These are phyloP conservation scores for Santalum album DNA, from an alignment of 164 flowering plant genomes.

Conservation along the genomic window DNA sequence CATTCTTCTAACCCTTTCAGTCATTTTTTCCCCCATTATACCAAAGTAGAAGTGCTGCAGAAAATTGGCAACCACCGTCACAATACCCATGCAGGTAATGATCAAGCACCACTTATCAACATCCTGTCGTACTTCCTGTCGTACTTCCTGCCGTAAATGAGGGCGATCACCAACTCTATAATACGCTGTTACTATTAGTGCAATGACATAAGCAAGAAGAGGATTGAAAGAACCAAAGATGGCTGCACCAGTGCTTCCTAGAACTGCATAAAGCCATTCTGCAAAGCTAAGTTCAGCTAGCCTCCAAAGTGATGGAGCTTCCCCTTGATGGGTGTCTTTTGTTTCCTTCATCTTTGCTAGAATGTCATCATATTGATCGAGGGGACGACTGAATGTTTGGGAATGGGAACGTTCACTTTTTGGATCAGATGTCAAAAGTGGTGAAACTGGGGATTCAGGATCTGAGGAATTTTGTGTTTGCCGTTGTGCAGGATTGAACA, in stretches of 20 bases:
- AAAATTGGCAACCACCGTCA: slow-evolving; percentile 90
- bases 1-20: slow-evolving; percentile 95
- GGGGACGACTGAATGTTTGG: slow-evolving; percentile 86
- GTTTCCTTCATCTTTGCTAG: slow-evolving; percentile 29
- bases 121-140: slow-evolving; percentile 32
- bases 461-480: slow-evolving; percentile 67
- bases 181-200: slow-evolving; percentile 62
- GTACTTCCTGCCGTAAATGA: slow-evolving; percentile 21
- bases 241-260: slow-evolving; percentile 94
- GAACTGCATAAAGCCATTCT: slow-evolving; percentile 95
- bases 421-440: slow-evolving; percentile 91
- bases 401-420: slow-evolving; percentile 95
- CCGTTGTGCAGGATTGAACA: slow-evolving; percentile 47
- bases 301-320: slow-evolving; percentile 85
- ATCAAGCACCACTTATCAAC: slow-evolving; percentile 90
- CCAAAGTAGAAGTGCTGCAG: slow-evolving; percentile 98
- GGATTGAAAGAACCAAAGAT: slow-evolving; percentile 97
- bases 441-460: slow-evolving; percentile 97
- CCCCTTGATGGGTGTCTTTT: slow-evolving; percentile 32
- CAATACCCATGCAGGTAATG: slow-evolving; percentile 89
- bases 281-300: slow-evolving; percentile 88
- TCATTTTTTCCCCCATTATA: slow-evolving; percentile 99
- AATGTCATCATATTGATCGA: slow-evolving; percentile 47
- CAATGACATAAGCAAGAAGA: slow-evolving; percentile 85
- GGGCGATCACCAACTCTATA: slow-evolving; percentile 38